Evolutionary conservation across 345 rosid genomes (phyloP).

Genomic region (Citrus inodora): DNA sequence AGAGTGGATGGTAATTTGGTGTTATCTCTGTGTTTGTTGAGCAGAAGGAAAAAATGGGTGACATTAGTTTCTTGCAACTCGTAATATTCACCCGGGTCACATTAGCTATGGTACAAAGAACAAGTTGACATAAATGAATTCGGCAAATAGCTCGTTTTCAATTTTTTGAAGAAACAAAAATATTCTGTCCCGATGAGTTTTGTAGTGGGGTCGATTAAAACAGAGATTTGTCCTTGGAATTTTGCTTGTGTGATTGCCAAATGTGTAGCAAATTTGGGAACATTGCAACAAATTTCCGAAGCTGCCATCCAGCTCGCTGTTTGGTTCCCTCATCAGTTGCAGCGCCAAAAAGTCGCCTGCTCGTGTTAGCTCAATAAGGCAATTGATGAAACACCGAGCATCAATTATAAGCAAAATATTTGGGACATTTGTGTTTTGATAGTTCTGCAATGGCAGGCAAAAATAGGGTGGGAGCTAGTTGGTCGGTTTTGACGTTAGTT

Average conservation of each 20-base stretch:
- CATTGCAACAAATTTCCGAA: neutral
- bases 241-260: constrained; percentile 2
- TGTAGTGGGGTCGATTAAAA: constrained; percentile 7
- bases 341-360: neutral
- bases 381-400: neutral
- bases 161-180: constrained; percentile 5
- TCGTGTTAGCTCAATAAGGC: neutral
- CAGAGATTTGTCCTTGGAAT: neutral
- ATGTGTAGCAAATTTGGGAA: neutral
- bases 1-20: neutral
- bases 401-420: neutral
- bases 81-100: neutral
- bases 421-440: neutral
- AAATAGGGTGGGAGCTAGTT: too few species aligned
- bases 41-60: neutral
- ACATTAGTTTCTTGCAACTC: neutral
- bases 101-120: neutral
- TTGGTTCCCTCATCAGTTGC: constrained; percentile 1
- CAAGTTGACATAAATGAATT: constrained; percentile 7
- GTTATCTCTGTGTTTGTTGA: neutral
- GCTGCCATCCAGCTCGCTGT: neutral
- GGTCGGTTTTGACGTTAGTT: too few species aligned
- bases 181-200: neutral
- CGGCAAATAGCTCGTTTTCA: neutral
- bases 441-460: neutral